phyloP scores from a whole-genome alignment of 2,329 filamentous ascomycete species.

The Xylaria sp. region DNA sequence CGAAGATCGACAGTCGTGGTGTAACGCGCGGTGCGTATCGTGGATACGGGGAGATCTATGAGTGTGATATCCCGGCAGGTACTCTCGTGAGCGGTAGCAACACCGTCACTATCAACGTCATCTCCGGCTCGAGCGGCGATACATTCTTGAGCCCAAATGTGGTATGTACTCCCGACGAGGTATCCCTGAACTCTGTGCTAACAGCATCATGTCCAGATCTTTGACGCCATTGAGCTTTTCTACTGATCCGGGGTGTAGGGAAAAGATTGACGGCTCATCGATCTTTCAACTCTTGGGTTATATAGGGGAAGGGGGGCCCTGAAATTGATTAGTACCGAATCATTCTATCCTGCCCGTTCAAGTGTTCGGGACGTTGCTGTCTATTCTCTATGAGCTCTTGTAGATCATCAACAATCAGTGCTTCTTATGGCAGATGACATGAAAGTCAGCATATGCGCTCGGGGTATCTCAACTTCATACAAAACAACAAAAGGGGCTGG shows the following conservation, averaged over 20 bases:
- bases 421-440: too few species aligned
- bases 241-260: conserved; percentile 13
- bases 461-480: background rate
- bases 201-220: conserved; percentile 19
- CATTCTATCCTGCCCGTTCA: too few species aligned
- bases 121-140: conserved; percentile 45
- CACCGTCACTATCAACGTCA: conserved; percentile 48
- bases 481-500: too few species aligned
- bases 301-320: too few species aligned
- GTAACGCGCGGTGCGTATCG: conserved; percentile 54
- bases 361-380: too few species aligned
- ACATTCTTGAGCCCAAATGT: conserved; percentile 46
- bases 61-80: conserved; percentile 45
- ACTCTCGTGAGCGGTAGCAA: conserved; percentile 47
- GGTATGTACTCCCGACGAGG: conserved; percentile 23
- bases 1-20: conserved; percentile 51
- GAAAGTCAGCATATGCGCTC: background rate
- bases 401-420: too few species aligned
- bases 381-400: too few species aligned
- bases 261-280: background rate
- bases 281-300: too few species aligned
- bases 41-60: conserved; percentile 52
- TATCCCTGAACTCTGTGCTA: background rate
- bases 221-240: conserved; percentile 32
- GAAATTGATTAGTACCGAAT: too few species aligned